Percentiles rank a stretch among this genome's conserved stretches.
phyloP scores from a whole-genome alignment of 1,284 basidiomycete genomes.

The Ustilago shanxiensis region DNA sequence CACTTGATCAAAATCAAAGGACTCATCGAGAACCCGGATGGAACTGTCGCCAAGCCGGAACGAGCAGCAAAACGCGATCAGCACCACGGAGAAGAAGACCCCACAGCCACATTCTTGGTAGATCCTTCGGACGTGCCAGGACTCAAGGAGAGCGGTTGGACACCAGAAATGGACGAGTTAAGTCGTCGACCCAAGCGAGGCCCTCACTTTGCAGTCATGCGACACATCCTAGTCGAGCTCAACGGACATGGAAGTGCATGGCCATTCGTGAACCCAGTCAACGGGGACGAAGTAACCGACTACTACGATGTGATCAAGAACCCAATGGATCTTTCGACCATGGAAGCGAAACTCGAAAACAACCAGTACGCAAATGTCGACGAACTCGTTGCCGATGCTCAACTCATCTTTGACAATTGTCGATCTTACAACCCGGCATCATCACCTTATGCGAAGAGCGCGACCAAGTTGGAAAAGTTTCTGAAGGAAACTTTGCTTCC shows the following conservation, averaged over 20 bases:
- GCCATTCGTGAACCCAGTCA: conserved; percentile 88
- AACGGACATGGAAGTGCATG: conserved; percentile 85
- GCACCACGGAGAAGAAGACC: conserved; percentile 42
- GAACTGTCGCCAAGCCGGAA: conserved; percentile 51
- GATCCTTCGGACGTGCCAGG: conserved; percentile 64
- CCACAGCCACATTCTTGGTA: conserved; percentile 55
- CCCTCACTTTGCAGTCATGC: conserved; percentile 78
- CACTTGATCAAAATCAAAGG: conserved; percentile 50
- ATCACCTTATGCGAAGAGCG: conserved; percentile 87
- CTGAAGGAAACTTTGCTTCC: conserved; percentile 64
- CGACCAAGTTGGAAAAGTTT: conserved; percentile 80
- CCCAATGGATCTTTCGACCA: conserved; percentile 95
- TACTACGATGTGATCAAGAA: conserved; percentile 91
- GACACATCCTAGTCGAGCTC: conserved; percentile 85
- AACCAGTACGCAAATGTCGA: conserved; percentile 81
- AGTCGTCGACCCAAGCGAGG: conserved; percentile 75
- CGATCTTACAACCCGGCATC: conserved; percentile 87
- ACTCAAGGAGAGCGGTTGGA: conserved; percentile 87
- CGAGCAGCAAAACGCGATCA: conserved; percentile 46
- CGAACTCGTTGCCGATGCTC: conserved; percentile 83
- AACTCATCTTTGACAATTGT: conserved; percentile 86
- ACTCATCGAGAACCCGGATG: conserved; percentile 51
- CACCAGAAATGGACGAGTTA: conserved; percentile 83
- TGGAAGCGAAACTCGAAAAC: conserved; percentile 90
- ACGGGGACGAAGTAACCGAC: conserved; percentile 84